Conservation (phyloP, 2,329 filamentous ascomycete genomes). For the Penicillium sp. region DNA sequence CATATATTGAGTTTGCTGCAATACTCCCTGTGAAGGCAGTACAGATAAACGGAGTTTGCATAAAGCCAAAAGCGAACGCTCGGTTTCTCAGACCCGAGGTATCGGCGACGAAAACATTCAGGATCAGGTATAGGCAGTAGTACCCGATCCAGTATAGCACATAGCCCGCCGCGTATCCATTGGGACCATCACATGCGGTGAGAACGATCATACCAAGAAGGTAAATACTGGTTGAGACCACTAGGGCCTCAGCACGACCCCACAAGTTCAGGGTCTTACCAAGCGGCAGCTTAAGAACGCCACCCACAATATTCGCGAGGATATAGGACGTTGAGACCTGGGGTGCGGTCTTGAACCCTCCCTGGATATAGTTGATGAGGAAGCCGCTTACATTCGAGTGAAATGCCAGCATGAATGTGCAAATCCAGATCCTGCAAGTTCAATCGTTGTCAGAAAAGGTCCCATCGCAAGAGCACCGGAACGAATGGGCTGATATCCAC, state of each 20-base stretch:
- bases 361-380: constrained; percentile 51
- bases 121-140: constrained; percentile 54
- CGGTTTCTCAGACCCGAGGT: constrained; percentile 60
- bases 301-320: constrained; percentile 56
- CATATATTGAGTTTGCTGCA: constrained; percentile 51
- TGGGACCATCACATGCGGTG: constrained; percentile 59
- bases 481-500: background rate
- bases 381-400: constrained; percentile 44
- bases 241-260: constrained; percentile 60
- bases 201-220: constrained; percentile 58
- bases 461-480: no score
- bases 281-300: constrained; percentile 59
- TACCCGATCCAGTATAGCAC: constrained; percentile 61
- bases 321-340: constrained; percentile 54
- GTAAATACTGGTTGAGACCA: constrained; percentile 49
- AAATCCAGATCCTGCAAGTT: constrained; percentile 43
- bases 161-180: constrained; percentile 62
- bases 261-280: constrained; percentile 63
- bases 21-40: constrained; percentile 56
- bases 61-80: constrained; percentile 59
- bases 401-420: constrained; percentile 47
- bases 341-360: constrained; percentile 51
- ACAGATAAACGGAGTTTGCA: constrained; percentile 60
- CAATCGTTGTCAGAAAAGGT: constrained; percentile 1
- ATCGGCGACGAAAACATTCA: constrained; percentile 62